These are phyloP conservation scores for Penicillium ochrochloron DNA, from an alignment of 495 filamentous ascomycete species.

Conservation along the genomic window DNA sequence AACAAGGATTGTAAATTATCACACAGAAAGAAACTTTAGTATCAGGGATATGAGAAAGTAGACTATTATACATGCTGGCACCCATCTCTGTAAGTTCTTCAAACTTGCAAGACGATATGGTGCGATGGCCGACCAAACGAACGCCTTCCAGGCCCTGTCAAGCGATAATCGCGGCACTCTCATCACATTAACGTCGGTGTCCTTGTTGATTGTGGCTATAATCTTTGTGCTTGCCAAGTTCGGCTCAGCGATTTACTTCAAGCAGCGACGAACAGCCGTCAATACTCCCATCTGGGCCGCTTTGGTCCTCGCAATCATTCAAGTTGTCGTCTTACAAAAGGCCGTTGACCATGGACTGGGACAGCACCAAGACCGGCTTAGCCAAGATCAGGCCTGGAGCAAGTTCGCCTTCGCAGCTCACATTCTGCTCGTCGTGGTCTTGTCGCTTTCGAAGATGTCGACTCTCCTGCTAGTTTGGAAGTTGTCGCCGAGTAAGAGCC, in stretches of 20 bases:
- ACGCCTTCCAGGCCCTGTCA: slow-evolving; percentile 26
- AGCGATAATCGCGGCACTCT: slow-evolving; percentile 29
- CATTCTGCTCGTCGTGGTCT: slow-evolving; percentile 31
- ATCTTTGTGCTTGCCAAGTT: slow-evolving; percentile 32
- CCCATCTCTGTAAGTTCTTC: background rate
- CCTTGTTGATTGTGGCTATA: slow-evolving; percentile 31
- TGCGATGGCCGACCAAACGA: slow-evolving; percentile 25
- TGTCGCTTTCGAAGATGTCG: slow-evolving; percentile 34
- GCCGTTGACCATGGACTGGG: slow-evolving; percentile 35
- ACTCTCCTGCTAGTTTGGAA: slow-evolving; percentile 34
- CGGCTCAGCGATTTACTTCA: slow-evolving; percentile 34
- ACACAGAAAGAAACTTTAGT: slow-evolving; percentile 1
- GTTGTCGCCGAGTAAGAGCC: slow-evolving; percentile 29
- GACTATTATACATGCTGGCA: background rate
- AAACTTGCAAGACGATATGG: background rate
- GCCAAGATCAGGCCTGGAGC: slow-evolving; percentile 22
- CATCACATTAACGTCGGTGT: slow-evolving; percentile 31
- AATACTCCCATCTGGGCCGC: slow-evolving; percentile 41
- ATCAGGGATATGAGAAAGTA: background rate
- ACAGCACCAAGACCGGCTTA: slow-evolving; percentile 25
- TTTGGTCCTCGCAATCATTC: slow-evolving; percentile 28
- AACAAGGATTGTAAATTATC: slow-evolving; percentile 9
- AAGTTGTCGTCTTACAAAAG: slow-evolving; percentile 34
- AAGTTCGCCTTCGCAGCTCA: slow-evolving; percentile 35
- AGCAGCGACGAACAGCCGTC: slow-evolving; percentile 31